Evolutionary conservation across 1,139 yeast species (phyloP), one percentile per base, ranked within the genome.

Genomic region (Nadsonia starkeyi-henricii): DNA sequence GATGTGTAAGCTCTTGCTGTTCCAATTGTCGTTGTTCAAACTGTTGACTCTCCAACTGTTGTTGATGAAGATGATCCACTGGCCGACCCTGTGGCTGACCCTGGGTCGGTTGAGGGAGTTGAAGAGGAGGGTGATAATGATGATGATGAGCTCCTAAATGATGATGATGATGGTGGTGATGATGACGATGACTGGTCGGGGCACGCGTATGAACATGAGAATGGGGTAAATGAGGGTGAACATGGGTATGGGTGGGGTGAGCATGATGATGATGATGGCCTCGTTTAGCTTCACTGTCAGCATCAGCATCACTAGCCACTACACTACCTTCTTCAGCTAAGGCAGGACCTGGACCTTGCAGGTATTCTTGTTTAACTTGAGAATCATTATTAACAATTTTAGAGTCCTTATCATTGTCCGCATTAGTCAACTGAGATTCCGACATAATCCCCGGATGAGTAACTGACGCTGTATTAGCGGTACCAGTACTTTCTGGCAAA

Each of bases 21-120:
- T 47, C 47, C 21, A 33, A 42, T 20, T 43, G 44, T 42, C 45
- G 47, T 19, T 45, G 47, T 41, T 49, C 42, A n/a, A 33, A 21
- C 20, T 37, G 41, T 33, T 37, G 44, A 37, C 19, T 43, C 43
- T 36, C 20, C 18, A 37, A n/a, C 41, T 28, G 17, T 17, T 44
- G 44, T 20, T 47, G 47, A 37, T 47, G 43, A 19, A 20, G 44
- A 15, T 18, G 17, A 28, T 43, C 23, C n/a, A 23, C 43, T 21
- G 42, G 18, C 17, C n/a, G 17, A 17, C 23, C 17, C 19, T 43
- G 37, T 26, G 26, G 45, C 19, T 26, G 39, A 36, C 26, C 41
- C 45, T 17, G 30, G n/a, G n/a, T n/a, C 23, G 41, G 50, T n/a
- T 28, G 45, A 7, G 47, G 23, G 8, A 18, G 20, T 2, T 26